Evolutionary conservation across 1,139 yeast species (phyloP), one percentile per base, ranked within the genome.

Genomic region (Saccharomyces pastorianus): DNA sequence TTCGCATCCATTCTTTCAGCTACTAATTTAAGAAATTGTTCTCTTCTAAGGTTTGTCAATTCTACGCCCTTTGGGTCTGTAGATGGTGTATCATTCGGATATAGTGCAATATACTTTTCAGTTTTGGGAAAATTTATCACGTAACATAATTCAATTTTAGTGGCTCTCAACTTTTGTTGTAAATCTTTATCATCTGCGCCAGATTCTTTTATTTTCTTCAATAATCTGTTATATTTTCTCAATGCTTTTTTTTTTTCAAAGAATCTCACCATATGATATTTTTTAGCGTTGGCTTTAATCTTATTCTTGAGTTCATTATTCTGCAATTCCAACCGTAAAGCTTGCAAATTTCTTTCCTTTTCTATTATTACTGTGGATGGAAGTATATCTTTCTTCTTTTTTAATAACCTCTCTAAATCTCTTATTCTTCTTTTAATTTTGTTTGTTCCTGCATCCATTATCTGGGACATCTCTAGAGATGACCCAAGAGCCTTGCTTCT

Each of bases 261-360:
- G 66, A 95, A 93, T 60, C 95, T 78, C 50, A 93, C 93, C 95
- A 90, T 91, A 66, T 89, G 97, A 69, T 95, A 93, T 71, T 85
- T 88, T 61, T 84, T 80, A n/a, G 89, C 82, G 49, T 79, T 73
- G 55, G 81, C 79, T 62, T 79, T 81, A 6, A 83, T 81, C 61
- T 78, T 78, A 51, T 77, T 74, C 46, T 76, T 75, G 32, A 71
- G 59, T 59, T 80, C 79, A 9, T 82, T 81, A 51, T 77, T 77
- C 54, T 76, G 78, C 52, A 90, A 75, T 66, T 91, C 96, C 3
- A 78, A 73, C 56, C 80, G 77, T 55, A 90, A 73, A 0, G 95
- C 91, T 55, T 81, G 82, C 56, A 93, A 73, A 1, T 95, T 91
- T 71, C 98, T 83, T 70, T 93, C 97, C 61, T 89, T 85, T 60